A percentile compares a stretch with the other conserved stretches of the same genome.
Conservation (phyloP, 352 stramenopile genomes). For the Phytophthora pinifolia region DNA sequence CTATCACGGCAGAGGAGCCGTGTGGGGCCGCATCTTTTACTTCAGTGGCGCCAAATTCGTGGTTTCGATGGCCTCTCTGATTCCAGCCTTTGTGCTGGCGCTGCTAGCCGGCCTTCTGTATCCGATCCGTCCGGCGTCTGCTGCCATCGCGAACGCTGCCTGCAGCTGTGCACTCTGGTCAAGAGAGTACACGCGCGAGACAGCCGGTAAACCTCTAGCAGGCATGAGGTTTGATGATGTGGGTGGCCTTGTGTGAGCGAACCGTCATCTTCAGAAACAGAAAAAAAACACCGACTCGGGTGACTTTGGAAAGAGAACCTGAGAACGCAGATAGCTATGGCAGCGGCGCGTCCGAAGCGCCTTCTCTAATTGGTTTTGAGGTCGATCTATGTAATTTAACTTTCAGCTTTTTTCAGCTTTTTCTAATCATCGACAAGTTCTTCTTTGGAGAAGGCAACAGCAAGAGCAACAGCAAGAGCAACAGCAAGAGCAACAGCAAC, state of each 20-base stretch:
- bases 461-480: too few species aligned
- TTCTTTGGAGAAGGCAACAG: too few species aligned
- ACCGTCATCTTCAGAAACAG: slow-evolving; percentile 17
- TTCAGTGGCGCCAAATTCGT: slow-evolving; percentile 65
- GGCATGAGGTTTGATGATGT: slow-evolving; percentile 28
- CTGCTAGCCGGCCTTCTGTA: slow-evolving; percentile 56
- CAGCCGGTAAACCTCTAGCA: slow-evolving; percentile 51
- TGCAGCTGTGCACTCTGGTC: slow-evolving; percentile 60
- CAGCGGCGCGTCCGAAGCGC: slow-evolving; percentile 6
- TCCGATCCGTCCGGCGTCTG: slow-evolving; percentile 53
- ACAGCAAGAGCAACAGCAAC: too few species aligned
- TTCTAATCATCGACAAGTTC: background rate
- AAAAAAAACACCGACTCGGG: slow-evolving; percentile 6
- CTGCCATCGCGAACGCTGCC: slow-evolving; percentile 36
- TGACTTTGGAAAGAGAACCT: slow-evolving; percentile 10
- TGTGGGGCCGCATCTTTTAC: slow-evolving; percentile 75
- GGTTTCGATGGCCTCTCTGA: slow-evolving; percentile 55
- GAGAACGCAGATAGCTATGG: slow-evolving; percentile 7
- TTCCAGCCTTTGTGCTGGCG: slow-evolving; percentile 55
- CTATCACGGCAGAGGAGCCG: slow-evolving; percentile 54
- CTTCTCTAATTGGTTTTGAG: slow-evolving; percentile 25
- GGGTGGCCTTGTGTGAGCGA: slow-evolving; percentile 42
- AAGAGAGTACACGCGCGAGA: slow-evolving; percentile 65
- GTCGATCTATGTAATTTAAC: slow-evolving; percentile 35
- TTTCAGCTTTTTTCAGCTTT: slow-evolving; percentile 10